Percentiles rank a stretch among this genome's conserved stretches.
Evolutionary conservation across 2,329 filamentous ascomycete species (phyloP).

Genomic region (Microthyrium microscopicum): DNA sequence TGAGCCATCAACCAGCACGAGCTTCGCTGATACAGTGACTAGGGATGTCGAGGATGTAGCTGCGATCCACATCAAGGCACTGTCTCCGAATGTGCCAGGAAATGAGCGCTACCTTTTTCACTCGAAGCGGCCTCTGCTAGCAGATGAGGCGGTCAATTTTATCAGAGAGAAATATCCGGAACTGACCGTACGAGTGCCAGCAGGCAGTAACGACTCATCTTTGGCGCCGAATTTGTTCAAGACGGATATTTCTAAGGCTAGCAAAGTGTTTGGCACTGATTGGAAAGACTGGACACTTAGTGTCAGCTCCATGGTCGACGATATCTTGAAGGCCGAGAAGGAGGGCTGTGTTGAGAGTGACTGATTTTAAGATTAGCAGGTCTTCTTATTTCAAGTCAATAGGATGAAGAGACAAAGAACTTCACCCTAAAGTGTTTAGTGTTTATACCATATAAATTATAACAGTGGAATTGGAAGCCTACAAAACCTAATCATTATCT

Average conservation of each 20-base stretch:
- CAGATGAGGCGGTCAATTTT: slow-evolving; percentile 5
- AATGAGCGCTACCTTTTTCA: slow-evolving; percentile 10
- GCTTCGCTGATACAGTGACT: background rate
- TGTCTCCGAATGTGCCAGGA: slow-evolving; percentile 9
- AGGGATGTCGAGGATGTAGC: slow-evolving; percentile 13
- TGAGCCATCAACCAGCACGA: background rate
- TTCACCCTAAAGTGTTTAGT: too few species aligned
- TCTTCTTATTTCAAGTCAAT: too few species aligned
- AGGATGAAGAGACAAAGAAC: too few species aligned
- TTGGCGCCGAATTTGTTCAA: slow-evolving; percentile 6
- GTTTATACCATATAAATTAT: too few species aligned
- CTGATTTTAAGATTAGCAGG: too few species aligned
- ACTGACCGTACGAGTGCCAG: slow-evolving; percentile 8
- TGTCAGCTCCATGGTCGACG: slow-evolving; percentile 10
- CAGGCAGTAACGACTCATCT: slow-evolving; percentile 5
- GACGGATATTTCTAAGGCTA: slow-evolving; percentile 10
- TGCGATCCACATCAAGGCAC: slow-evolving; percentile 9
- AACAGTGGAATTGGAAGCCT: too few species aligned
- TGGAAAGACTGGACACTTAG: slow-evolving; percentile 10
- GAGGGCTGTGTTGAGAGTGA: too few species aligned
- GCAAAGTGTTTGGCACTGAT: slow-evolving; percentile 11
- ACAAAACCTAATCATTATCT: too few species aligned
- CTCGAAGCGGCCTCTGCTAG: slow-evolving; percentile 6
- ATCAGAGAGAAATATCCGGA: slow-evolving; percentile 9
- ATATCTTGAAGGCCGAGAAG: slow-evolving; percentile 10